Evolutionary conservation across 768 basidiomycete species (phyloP).

Genomic region (Suillus hirtellus): DNA sequence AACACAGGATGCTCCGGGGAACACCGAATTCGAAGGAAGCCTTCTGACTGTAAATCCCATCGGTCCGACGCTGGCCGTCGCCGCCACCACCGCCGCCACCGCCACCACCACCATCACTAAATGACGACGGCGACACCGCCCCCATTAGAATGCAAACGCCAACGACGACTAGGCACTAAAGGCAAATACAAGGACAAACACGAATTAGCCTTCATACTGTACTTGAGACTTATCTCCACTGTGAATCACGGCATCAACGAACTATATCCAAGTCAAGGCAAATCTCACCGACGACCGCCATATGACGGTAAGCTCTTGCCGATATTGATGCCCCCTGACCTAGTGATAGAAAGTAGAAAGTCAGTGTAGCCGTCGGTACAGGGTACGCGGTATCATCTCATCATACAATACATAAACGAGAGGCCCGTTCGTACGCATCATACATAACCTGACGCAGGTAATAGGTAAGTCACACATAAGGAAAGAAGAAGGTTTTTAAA

Average conservation of each 20-base stretch:
- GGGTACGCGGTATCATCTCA: background rate
- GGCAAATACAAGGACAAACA: background rate
- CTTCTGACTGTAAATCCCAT: background rate
- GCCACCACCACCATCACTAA: background rate
- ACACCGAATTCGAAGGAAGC: background rate
- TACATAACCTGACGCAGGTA: background rate
- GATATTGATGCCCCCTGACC: background rate
- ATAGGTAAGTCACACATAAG: background rate
- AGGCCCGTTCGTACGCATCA: background rate
- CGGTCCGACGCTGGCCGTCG: background rate
- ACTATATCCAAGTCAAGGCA: background rate
- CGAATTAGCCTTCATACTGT: background rate
- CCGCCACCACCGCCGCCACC: background rate
- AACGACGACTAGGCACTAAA: background rate
- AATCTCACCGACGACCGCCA: background rate
- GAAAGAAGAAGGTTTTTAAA: too few relatives aligned
- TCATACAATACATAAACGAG: background rate
- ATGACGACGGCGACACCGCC: background rate
- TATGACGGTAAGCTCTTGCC: background rate
- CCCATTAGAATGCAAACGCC: background rate
- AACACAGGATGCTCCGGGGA: background rate
- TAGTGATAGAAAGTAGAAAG: background rate
- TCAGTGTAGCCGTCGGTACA: background rate
- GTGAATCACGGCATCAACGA: background rate
- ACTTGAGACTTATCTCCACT: background rate